These are phyloP conservation scores for Penstemon barbatus DNA, from an alignment of 257 asterid genomes.

Conservation along the genomic window DNA sequence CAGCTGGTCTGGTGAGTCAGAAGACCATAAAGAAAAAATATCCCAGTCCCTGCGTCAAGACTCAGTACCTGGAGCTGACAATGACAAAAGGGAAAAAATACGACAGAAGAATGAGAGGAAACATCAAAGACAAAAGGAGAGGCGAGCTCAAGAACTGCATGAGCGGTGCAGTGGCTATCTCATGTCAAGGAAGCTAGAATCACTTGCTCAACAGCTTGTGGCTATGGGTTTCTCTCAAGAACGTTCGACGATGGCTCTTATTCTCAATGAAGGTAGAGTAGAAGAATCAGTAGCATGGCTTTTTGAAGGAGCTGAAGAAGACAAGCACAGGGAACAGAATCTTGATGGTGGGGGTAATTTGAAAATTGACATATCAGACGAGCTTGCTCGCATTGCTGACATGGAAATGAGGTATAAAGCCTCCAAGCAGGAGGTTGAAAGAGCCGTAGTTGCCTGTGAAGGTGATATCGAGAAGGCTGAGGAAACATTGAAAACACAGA, in stretches of 20 bases:
- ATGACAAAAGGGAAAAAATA: conserved; percentile 70
- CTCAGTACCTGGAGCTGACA: conserved; percentile 61
- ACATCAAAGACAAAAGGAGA: conserved; percentile 87
- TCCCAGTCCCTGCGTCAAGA: conserved; percentile 44
- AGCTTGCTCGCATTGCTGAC: conserved; percentile 60
- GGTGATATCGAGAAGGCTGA: conserved; percentile 74
- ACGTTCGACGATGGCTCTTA: conserved; percentile 77
- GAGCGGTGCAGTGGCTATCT: conserved; percentile 75
- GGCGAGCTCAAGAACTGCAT: conserved; percentile 76
- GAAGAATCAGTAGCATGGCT: conserved; percentile 83
- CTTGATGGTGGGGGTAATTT: conserved; percentile 50
- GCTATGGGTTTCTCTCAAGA: conserved; percentile 79
- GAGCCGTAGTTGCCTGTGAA: conserved; percentile 62
- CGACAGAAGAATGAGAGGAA: conserved; percentile 82
- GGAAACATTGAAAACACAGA: conserved; percentile 53
- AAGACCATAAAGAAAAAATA: conserved; percentile 61
- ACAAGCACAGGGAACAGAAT: conserved; percentile 37
- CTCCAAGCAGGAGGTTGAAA: conserved; percentile 75
- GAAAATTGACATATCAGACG: conserved; percentile 72
- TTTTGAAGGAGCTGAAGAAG: conserved; percentile 65
- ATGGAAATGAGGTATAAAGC: conserved; percentile 61
- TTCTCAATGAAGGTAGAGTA: conserved; percentile 72
- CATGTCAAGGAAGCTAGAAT: conserved; percentile 79
- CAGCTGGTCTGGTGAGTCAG: conserved; percentile 84
- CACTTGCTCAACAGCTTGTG: conserved; percentile 66